A percentile compares a stretch with the other conserved stretches of the same genome.
phyloP scores from a whole-genome alignment of 179 eudicot species.

The Silene noctiflora region DNA sequence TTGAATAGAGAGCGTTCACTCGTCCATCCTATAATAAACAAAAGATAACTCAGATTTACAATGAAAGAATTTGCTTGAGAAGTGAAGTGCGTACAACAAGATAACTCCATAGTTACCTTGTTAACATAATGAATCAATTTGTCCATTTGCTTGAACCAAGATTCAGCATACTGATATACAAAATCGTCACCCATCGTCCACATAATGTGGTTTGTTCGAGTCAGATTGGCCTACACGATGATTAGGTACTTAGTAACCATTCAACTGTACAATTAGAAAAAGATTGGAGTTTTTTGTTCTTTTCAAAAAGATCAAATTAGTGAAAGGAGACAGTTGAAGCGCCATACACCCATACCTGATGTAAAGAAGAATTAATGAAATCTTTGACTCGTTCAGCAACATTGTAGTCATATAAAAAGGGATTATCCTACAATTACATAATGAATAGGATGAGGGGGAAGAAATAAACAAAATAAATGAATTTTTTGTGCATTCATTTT shows the following conservation, averaged over 20 bases:
- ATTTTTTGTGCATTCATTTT: not conserved
- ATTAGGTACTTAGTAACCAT: slow-evolving; percentile 5
- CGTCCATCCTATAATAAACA: slow-evolving; percentile 69
- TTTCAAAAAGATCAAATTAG: not conserved
- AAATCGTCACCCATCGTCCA: slow-evolving; percentile 99
- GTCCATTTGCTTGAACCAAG: slow-evolving; percentile 97
- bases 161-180: slow-evolving; percentile 82
- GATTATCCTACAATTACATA: slow-evolving; percentile 57
- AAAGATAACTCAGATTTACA: slow-evolving; percentile 8
- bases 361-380: slow-evolving; percentile 57
- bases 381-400: slow-evolving; percentile 67
- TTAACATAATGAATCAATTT: slow-evolving; percentile 84
- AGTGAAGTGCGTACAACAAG: not conserved
- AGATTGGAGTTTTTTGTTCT: not conserved
- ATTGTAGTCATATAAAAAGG: slow-evolving; percentile 59
- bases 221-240: slow-evolving; percentile 60
- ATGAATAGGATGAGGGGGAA: slow-evolving; percentile 12
- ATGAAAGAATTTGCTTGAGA: not conserved
- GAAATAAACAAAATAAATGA: not conserved
- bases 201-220: slow-evolving; percentile 89
- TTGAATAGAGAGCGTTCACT: slow-evolving; percentile 82
- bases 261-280: not conserved
- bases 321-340: not conserved
- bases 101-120: slow-evolving; percentile 38
- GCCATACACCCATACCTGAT: slow-evolving; percentile 43